Conservation (phyloP, 2,329 filamentous ascomycete genomes). For the Penicillium rolfsii region DNA sequence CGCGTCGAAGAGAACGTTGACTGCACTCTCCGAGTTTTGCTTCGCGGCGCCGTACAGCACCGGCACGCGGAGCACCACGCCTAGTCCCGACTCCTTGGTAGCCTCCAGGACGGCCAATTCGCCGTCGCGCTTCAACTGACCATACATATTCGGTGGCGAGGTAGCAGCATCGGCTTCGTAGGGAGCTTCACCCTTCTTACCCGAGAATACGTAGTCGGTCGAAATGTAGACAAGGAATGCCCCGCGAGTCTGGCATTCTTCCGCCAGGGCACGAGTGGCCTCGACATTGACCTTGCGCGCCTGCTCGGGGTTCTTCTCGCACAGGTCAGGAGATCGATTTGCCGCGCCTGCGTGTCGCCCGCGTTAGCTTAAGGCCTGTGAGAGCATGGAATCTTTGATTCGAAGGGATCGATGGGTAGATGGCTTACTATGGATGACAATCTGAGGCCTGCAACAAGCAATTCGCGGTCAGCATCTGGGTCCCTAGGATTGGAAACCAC, state of each 20-base stretch:
- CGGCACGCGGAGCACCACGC: constrained; percentile 76
- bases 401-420: neutral
- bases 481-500: no score
- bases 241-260: constrained; percentile 61
- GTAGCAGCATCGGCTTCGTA: constrained; percentile 69
- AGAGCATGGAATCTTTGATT: neutral
- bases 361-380: constrained; percentile 15
- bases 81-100: constrained; percentile 58
- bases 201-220: constrained; percentile 77
- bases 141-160: constrained; percentile 77
- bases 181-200: constrained; percentile 79
- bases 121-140: constrained; percentile 72
- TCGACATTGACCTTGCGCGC: constrained; percentile 74
- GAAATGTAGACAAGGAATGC: constrained; percentile 65
- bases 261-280: constrained; percentile 68
- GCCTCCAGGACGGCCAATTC: constrained; percentile 70
- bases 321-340: constrained; percentile 85
- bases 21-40: constrained; percentile 73
- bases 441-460: constrained; percentile 63
- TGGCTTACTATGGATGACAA: constrained; percentile 76
- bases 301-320: constrained; percentile 75
- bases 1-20: constrained; percentile 77
- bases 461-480: constrained; percentile 3
- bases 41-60: constrained; percentile 81
- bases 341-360: constrained; percentile 66